Evolutionary conservation across 1,284 basidiomycete genomes (phyloP).

Genomic region (Sporisorium graminicola): DNA sequence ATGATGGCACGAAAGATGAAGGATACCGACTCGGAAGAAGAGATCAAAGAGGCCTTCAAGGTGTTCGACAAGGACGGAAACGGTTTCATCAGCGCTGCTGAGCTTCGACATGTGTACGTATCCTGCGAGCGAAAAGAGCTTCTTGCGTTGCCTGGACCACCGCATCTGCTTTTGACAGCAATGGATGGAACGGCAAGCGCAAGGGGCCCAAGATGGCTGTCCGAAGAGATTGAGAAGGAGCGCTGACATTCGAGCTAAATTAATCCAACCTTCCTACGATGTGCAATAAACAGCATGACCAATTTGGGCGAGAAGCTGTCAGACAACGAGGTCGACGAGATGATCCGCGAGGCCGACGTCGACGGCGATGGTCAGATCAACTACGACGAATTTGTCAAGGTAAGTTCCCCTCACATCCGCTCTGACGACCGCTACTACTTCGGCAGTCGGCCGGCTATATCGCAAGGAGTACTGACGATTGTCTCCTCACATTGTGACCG

Average conservation of each 20-base stretch:
- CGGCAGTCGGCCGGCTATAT: background rate
- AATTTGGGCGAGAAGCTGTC: slow-evolving; percentile 82
- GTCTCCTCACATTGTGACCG: background rate
- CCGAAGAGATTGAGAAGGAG: background rate
- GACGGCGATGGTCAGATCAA: slow-evolving; percentile 86
- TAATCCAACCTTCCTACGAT: no score
- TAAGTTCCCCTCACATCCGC: slow-evolving; percentile 59
- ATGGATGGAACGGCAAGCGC: background rate
- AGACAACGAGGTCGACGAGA: slow-evolving; percentile 93
- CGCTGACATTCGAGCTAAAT: background rate
- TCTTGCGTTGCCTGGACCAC: background rate
- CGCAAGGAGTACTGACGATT: background rate
- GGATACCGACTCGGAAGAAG: slow-evolving; percentile 84
- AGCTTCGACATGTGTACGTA: slow-evolving; percentile 73
- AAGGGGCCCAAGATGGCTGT: no score
- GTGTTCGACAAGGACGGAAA: slow-evolving; percentile 79
- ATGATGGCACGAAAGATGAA: slow-evolving; percentile 98
- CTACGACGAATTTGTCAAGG: slow-evolving; percentile 76
- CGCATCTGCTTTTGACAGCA: background rate
- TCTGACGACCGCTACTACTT: background rate
- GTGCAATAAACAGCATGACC: slow-evolving; percentile 59
- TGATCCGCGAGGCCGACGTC: slow-evolving; percentile 97
- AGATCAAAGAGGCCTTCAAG: slow-evolving; percentile 79
- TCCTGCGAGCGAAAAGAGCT: no score
- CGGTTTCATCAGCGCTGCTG: slow-evolving; percentile 76